Evolutionary conservation across 306 rosid species (phyloP), one percentile per base, ranked within the genome.

Genomic region (Cyclanthera cordifolia): DNA sequence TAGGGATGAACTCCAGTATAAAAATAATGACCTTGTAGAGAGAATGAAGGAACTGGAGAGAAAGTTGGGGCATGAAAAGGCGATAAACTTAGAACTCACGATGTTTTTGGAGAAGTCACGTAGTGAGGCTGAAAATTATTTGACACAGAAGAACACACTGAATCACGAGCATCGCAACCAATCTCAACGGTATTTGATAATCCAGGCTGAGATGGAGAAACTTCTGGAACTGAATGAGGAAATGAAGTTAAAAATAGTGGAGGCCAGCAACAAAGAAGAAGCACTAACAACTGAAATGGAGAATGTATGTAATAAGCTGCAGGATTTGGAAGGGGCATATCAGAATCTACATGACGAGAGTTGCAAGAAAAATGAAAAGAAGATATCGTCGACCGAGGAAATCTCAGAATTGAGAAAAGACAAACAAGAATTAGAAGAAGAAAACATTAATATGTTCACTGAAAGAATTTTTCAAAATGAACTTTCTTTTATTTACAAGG

Each of bases 401-500:
- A 78, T 79, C 75, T 70, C 48, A 71, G 86, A 78, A 72, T 75
- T 88, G 59, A 92, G 30, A 15, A 45, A 23, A 43, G 70, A 65
- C 13, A 65, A 6, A 23, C 21, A 45, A 43, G 53, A 65, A 13
- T 45, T 65, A 45, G 70, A 92, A 83, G 83, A 87, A 77, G 92
- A 80, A 58, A 72, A 85, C 13, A 74, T 75, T 39, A 72, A 51
- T 69, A 41, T 87, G 88, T 72, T 80, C 72, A 79, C 69, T 4
- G 87, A 87, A 73, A 82, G 77, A 73, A 49, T 81, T 66, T 82
- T 81, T 82, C 85, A 87, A 54, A 75, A 85, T 66, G 86, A 82
- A 75, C 75, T 81, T 67, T 87, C 92, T 69, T 68, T 85, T 74
- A 69, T 89, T 75, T 89, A 82, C 72, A 77, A 77, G 32, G 86